Percentiles rank a stretch among this genome's conserved stretches.
Evolutionary conservation across 2,329 filamentous ascomycete genomes (phyloP).

Genomic region (Fulvia fulva): DNA sequence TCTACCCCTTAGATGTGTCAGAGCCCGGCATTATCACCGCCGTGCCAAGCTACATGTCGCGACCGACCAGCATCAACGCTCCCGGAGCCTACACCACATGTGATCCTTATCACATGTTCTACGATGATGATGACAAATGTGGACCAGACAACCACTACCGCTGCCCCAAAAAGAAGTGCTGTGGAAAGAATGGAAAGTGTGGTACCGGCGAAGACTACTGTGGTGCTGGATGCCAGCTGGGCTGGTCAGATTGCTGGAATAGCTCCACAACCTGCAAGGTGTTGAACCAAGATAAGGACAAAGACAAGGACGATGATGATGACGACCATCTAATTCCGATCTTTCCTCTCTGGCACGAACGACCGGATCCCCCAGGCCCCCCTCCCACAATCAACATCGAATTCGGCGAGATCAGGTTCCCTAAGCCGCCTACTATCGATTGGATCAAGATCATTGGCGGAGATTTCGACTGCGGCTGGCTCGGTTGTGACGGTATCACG

Average conservation of each 20-base stretch:
- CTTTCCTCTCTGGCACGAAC: constrained; percentile 11
- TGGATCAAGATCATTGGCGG: not conserved
- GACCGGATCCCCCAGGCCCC: not conserved
- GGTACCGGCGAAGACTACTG: constrained; percentile 12
- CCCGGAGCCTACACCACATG: constrained; percentile 7
- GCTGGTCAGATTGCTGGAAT: constrained; percentile 18
- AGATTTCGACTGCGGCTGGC: constrained; percentile 5
- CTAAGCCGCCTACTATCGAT: constrained; percentile 1
- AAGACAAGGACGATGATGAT: constrained; percentile 5
- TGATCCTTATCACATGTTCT: constrained; percentile 1
- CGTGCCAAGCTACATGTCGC: not conserved
- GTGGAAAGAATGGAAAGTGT: constrained; percentile 15
- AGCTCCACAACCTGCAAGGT: constrained; percentile 13
- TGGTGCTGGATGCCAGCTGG: constrained; percentile 14
- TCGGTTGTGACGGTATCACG: constrained; percentile 11
- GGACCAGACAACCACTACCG: constrained; percentile 11
- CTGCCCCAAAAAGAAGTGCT: constrained; percentile 15
- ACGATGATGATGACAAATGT: constrained; percentile 7
- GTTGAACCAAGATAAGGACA: not conserved
- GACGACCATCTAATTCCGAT: constrained; percentile 6
- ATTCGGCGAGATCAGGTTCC: not conserved
- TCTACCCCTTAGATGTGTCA: not conserved
- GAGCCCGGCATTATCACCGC: constrained; percentile 3
- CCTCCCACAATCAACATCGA: constrained; percentile 1
- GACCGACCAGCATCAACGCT: constrained; percentile 3